Conservation (phyloP, 345 rosid species). For the Noccaea caerulescens region DNA sequence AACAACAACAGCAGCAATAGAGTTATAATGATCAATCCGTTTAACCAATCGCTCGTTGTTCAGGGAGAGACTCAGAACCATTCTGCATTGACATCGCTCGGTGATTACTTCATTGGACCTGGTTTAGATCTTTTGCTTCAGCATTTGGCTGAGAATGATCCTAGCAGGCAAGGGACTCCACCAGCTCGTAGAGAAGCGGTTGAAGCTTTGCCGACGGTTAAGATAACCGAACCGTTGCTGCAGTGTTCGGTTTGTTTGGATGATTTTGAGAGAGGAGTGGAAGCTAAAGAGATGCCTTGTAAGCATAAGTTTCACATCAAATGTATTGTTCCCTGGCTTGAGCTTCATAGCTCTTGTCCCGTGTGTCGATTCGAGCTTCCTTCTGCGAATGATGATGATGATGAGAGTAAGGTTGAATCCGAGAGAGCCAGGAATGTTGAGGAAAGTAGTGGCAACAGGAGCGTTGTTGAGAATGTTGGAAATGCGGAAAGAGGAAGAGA, state of each 20-base stretch:
- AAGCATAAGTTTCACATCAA: conserved; percentile 81
- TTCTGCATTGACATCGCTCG: conserved; percentile 61
- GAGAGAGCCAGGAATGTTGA: conserved; percentile 36
- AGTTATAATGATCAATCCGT: conserved; percentile 68
- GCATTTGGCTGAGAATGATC: conserved; percentile 90
- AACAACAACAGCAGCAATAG: conserved; percentile 31
- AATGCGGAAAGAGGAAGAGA: conserved; percentile 53
- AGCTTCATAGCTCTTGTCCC: conserved; percentile 90
- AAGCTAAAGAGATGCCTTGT: conserved; percentile 91
- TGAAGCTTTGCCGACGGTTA: conserved; percentile 72
- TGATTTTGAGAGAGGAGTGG: conserved; percentile 66
- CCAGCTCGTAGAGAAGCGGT: conserved; percentile 85
- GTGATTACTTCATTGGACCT: conserved; percentile 86
- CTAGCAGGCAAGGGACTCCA: conserved; percentile 83
- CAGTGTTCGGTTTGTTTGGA: conserved; percentile 91
- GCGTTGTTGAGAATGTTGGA: conserved; percentile 37
- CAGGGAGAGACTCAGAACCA: conserved; percentile 47
- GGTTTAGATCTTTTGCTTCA: conserved; percentile 81
- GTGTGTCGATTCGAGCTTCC: conserved; percentile 85
- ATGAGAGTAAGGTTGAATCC: conserved; percentile 62
- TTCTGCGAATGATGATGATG: conserved; percentile 51
- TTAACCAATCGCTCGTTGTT: conserved; percentile 56
- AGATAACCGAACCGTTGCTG: conserved; percentile 56
- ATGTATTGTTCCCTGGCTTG: conserved; percentile 87
- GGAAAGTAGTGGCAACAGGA: not conserved